phyloP scores from a whole-genome alignment of 2,329 filamentous ascomycete genomes.

The Calonectria hawksworthii region DNA sequence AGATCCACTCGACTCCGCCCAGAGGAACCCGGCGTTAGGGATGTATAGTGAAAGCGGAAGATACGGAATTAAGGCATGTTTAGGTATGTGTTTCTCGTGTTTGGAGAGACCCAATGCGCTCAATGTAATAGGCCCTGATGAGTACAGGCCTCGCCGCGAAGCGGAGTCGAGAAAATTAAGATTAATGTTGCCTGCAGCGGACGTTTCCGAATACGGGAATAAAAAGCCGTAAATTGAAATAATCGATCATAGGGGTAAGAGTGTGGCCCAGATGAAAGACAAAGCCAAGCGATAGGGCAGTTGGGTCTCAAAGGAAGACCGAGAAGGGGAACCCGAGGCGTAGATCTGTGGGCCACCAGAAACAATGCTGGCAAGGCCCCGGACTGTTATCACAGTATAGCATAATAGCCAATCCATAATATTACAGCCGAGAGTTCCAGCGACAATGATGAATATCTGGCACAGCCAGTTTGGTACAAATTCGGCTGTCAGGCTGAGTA shows the following conservation, averaged over 20 bases:
- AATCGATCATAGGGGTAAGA: background rate
- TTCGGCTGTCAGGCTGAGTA: background rate
- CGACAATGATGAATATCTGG: background rate
- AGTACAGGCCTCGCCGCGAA: background rate
- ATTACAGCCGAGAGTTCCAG: background rate
- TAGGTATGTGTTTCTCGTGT: background rate
- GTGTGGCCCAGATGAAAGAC: background rate
- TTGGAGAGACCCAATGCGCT: background rate
- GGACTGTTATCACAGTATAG: background rate
- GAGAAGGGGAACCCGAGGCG: background rate
- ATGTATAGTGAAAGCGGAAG: background rate
- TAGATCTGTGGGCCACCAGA: background rate
- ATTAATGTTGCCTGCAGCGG: background rate
- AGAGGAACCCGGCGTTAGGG: background rate
- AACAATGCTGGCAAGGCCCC: background rate
- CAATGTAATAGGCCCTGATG: background rate
- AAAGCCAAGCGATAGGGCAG: background rate
- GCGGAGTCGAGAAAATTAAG: background rate
- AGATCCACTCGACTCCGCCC: background rate
- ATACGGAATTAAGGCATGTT: background rate
- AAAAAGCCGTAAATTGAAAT: background rate
- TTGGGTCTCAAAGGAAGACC: background rate
- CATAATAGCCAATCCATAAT: background rate
- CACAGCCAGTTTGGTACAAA: background rate
- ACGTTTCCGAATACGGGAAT: background rate